Evolutionary conservation across 2,329 filamentous ascomycete species (phyloP).

Genomic region (Botrytis tulipae): DNA sequence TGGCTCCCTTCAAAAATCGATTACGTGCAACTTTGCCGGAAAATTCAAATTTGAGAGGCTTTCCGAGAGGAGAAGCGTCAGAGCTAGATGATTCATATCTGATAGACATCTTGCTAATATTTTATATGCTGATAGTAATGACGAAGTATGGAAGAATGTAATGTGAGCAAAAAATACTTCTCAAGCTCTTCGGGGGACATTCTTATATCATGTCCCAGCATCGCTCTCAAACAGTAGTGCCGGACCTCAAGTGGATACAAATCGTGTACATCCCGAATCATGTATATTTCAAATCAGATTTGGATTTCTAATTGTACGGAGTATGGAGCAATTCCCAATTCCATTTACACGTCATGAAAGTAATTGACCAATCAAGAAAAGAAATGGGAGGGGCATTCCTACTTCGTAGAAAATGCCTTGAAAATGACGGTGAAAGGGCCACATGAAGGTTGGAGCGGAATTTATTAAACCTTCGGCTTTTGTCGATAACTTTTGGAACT

Average conservation of each 20-base stretch:
- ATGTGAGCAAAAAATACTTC: not conserved
- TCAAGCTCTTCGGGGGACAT: too few relatives aligned
- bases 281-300: not conserved
- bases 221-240: not conserved
- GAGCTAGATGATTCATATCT: slow-evolving; percentile 32
- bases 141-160: not conserved
- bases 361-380: not conserved
- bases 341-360: not conserved
- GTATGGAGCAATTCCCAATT: not conserved
- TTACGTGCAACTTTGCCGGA: slow-evolving; percentile 58
- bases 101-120: slow-evolving; percentile 27
- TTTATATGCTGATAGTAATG: not conserved
- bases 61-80: slow-evolving; percentile 42
- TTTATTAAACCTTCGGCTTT: not conserved
- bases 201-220: not conserved
- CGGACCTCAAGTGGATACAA: not conserved
- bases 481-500: not conserved
- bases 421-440: not conserved
- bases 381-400: not conserved
- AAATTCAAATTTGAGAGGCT: slow-evolving; percentile 51
- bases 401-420: not conserved
- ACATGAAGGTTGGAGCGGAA: not conserved
- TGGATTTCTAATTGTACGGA: not conserved
- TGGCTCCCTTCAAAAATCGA: slow-evolving; percentile 65
- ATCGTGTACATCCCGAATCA: not conserved